Conservation (phyloP, 352 stramenopile species). For the Phytophthora brassicae region DNA sequence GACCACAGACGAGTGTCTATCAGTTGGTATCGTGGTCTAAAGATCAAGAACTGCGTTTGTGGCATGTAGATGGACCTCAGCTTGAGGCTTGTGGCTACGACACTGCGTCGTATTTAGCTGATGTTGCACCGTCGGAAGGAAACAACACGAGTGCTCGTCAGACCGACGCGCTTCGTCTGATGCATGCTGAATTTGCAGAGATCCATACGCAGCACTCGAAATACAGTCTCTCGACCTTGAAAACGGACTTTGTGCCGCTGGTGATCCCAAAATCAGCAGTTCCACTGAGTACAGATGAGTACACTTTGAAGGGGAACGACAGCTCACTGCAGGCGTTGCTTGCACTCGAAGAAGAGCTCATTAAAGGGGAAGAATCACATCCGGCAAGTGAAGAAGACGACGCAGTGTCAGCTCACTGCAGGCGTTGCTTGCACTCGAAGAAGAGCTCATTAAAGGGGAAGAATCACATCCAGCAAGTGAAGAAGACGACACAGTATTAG, state of each 20-base stretch:
- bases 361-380: constrained; percentile 44
- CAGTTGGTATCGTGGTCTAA: constrained; percentile 84
- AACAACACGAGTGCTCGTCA: constrained; percentile 21
- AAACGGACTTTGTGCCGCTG: constrained; percentile 73
- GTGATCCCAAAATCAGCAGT: constrained; percentile 64
- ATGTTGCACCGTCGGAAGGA: constrained; percentile 28
- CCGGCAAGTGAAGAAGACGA: constrained; percentile 24
- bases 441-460: constrained; percentile 63
- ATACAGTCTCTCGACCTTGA: constrained; percentile 72
- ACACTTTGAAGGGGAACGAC: constrained; percentile 52
- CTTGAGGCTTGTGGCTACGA: constrained; percentile 65
- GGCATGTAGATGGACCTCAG: constrained; percentile 64
- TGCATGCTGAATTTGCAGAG: constrained; percentile 37
- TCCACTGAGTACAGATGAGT: constrained; percentile 63
- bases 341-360: constrained; percentile 72
- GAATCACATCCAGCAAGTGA: constrained; percentile 24
- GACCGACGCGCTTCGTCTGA: constrained; percentile 8
- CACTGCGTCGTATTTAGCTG: constrained; percentile 38
- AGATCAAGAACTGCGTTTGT: constrained; percentile 77
- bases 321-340: constrained; percentile 52
- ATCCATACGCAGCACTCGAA: constrained; percentile 46
- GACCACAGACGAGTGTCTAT: constrained; percentile 42
- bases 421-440: constrained; percentile 63
- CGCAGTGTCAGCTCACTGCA: constrained; percentile 32
- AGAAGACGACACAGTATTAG: constrained; percentile 23